phyloP scores from a whole-genome alignment of 768 basidiomycete genomes.

The Rhizopogon salebrosus region DNA sequence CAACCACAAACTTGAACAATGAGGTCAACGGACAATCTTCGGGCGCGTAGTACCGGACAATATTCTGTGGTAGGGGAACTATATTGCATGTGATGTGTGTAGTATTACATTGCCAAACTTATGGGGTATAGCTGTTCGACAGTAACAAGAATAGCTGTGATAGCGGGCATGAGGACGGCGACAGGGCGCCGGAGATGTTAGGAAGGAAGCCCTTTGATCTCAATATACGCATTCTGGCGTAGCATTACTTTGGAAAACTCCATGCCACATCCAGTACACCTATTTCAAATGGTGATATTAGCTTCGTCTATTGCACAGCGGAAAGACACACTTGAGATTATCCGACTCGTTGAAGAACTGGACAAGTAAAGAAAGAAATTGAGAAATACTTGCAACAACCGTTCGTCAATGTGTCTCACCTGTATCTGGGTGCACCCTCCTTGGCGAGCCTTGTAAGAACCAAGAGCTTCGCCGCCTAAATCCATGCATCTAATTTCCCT shows the following conservation, averaged over 20 bases:
- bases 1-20: slow-evolving; percentile 62
- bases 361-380: slow-evolving; percentile 1
- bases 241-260: slow-evolving; percentile 37
- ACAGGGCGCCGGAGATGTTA: slow-evolving; percentile 11
- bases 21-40: slow-evolving; percentile 42
- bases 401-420: slow-evolving; percentile 18
- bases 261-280: slow-evolving; percentile 35
- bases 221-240: slow-evolving; percentile 36
- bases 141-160: neutral
- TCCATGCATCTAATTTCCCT: slow-evolving; percentile 42
- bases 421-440: slow-evolving; percentile 39
- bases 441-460: slow-evolving; percentile 35
- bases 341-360: slow-evolving; percentile 37
- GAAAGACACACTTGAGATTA: slow-evolving; percentile 30
- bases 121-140: slow-evolving; percentile 9
- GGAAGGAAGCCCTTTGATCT: slow-evolving; percentile 33
- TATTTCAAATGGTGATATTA: slow-evolving; percentile 5
- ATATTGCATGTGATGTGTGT: slow-evolving; percentile 16
- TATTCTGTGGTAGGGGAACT: slow-evolving; percentile 15
- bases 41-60: slow-evolving; percentile 13
- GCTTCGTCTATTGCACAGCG: neutral
- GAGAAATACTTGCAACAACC: neutral
- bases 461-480: slow-evolving; percentile 33
- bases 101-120: slow-evolving; percentile 23
- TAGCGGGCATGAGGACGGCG: neutral